Percentiles rank a stretch among this genome's conserved stretches.
Conservation (phyloP, 1,284 basidiomycete genomes). For the Ustilago shanxiensis region DNA sequence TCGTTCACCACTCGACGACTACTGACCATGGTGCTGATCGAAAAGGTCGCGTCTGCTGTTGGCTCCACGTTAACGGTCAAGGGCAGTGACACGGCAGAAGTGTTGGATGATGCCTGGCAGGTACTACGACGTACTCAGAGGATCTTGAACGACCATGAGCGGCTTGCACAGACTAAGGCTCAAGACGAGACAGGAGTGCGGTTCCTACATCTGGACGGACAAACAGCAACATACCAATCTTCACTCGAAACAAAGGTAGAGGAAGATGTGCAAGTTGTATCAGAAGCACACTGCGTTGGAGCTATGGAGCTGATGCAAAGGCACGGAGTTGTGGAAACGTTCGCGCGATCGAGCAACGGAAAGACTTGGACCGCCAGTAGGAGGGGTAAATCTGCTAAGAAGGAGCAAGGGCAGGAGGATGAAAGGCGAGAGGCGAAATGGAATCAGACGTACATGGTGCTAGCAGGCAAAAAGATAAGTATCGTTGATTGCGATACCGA, state of each 20-base stretch:
- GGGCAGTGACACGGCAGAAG: not conserved
- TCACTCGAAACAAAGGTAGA: slow-evolving; percentile 32
- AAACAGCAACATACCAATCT: slow-evolving; percentile 32
- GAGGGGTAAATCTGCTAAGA: slow-evolving; percentile 2
- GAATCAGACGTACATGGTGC: slow-evolving; percentile 50
- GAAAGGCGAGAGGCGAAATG: not conserved
- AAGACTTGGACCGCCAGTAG: slow-evolving; percentile 47
- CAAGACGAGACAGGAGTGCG: slow-evolving; percentile 14
- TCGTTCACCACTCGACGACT: slow-evolving; percentile 37
- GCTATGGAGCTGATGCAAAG: slow-evolving; percentile 39
- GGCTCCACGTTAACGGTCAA: slow-evolving; percentile 4
- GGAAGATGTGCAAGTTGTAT: slow-evolving; percentile 32
- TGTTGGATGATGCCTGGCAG: slow-evolving; percentile 40
- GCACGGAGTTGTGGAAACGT: slow-evolving; percentile 46
- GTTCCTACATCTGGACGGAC: slow-evolving; percentile 46
- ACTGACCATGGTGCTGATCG: slow-evolving; percentile 42
- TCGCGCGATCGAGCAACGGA: slow-evolving; percentile 49
- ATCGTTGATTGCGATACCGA: slow-evolving; percentile 52
- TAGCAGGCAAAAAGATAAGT: slow-evolving; percentile 49
- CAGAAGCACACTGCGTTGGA: slow-evolving; percentile 41
- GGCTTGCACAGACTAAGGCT: not conserved
- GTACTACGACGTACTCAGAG: slow-evolving; percentile 42
- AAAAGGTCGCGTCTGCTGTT: slow-evolving; percentile 6
- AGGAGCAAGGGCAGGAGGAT: not conserved
- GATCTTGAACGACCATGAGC: slow-evolving; percentile 46